phyloP scores from a whole-genome alignment of 257 asterid species.

The Parsonsia alboflavescens region DNA sequence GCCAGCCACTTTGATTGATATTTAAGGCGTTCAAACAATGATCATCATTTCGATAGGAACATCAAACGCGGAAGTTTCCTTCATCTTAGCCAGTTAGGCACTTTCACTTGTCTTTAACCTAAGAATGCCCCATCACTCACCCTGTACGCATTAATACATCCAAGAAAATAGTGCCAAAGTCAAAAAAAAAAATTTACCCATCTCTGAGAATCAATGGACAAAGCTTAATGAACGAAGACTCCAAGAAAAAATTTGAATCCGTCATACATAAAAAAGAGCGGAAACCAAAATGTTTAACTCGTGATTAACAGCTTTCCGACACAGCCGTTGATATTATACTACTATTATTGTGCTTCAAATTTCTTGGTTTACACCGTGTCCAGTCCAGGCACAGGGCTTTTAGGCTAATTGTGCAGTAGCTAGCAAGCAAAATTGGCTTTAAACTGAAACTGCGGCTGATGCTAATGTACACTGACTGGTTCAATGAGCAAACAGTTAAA shows the following conservation, averaged over 20 bases:
- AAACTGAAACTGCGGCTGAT: not conserved
- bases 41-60: not conserved
- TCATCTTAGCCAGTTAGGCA: constrained; percentile 2
- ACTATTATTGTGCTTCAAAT: not conserved
- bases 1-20: not conserved
- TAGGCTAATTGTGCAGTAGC: not conserved
- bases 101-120: not conserved
- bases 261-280: not conserved
- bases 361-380: not conserved
- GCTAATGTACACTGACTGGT: not conserved
- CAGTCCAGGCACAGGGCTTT: too few relatives aligned
- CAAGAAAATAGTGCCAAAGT: not conserved
- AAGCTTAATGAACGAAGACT: not conserved
- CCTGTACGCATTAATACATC: not conserved
- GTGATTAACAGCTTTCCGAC: too few relatives aligned
- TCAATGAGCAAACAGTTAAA: not conserved
- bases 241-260: not conserved
- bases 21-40: not conserved
- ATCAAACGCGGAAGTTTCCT: not conserved
- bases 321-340: not conserved
- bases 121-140: not conserved
- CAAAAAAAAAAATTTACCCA: not conserved
- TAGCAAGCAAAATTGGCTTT: not conserved
- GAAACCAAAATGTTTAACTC: not conserved
- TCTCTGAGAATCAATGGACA: not conserved